These are phyloP conservation scores for Beauveria sp. DNA, from an alignment of 2,329 filamentous ascomycete species.

Conservation along the genomic window DNA sequence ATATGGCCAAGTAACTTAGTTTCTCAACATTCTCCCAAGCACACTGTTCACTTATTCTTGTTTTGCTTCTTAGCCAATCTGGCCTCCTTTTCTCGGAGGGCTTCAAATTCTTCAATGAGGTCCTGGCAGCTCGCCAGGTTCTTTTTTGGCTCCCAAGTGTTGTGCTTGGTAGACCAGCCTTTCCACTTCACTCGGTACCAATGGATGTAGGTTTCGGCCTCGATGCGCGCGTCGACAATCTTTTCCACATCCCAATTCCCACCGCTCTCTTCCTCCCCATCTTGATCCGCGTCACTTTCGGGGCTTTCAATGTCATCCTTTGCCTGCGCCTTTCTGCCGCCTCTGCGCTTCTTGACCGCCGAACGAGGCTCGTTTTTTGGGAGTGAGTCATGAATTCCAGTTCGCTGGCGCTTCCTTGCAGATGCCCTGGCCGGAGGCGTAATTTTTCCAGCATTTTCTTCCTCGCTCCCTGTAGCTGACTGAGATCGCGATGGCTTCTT, in stretches of 20 bases:
- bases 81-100: not conserved
- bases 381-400: not conserved
- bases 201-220: conserved; percentile 28
- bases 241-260: conserved; percentile 40
- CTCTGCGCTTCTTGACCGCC: not conserved
- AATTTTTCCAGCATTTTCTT: too few relatives aligned
- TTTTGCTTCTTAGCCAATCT: not conserved
- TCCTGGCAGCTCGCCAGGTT: conserved; percentile 34
- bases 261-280: not conserved
- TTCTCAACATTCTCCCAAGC: too few relatives aligned
- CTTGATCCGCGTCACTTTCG: conserved; percentile 14
- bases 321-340: not conserved
- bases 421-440: not conserved
- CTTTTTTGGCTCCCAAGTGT: conserved; percentile 46
- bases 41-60: not conserved
- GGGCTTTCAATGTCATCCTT: conserved; percentile 3
- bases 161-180: conserved; percentile 34
- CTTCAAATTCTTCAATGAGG: conserved; percentile 30
- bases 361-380: not conserved
- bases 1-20: not conserved
- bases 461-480: not conserved
- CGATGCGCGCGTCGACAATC: conserved; percentile 34
- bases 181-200: conserved; percentile 48
- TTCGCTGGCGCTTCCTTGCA: not conserved
- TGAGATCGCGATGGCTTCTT: not conserved